Base-by-base conservation (phyloP, 2,329 filamentous ascomycete species). In the Colletotrichum tropicale region DNA sequence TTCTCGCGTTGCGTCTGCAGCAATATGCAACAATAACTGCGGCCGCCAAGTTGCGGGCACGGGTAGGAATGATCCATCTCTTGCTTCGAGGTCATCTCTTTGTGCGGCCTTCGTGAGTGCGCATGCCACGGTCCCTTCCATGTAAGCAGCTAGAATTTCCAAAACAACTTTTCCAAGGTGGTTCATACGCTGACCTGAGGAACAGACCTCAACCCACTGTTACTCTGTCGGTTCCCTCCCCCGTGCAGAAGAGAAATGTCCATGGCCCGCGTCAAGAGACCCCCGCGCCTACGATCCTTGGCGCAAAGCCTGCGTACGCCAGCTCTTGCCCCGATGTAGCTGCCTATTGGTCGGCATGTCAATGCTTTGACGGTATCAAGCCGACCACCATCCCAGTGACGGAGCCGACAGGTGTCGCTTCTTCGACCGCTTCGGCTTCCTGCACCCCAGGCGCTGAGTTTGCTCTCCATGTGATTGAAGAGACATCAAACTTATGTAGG, bases 271-370 rank as follows among this genome's bases (percentile, higher is more conserved):
- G 71, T 18, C 65, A 55, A 34, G 66, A 36, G 15, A 15, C 55
- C 34, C 30, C 58, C 8, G 10, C 61, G 16, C 52, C 67, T 3
- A 38, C 34, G 13, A 18, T 65, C 8, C 62, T 69, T 15, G 68
- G 68, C 30, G 65, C 34, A n/a, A 68, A 66, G 56, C 78, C 78
- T 5, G 72, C 70, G 6, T 79, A 77, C 21, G 78, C 78, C 68
- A 76, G 70, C 28, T 58, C 61, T 38, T 79, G 78, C 34, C n/a
- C 70, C 13, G 72, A 78, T 26, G 38, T 64, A 6, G 66, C 55
- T 10, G 66, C 65, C 12, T 79, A 78, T 70, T 78, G 77, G 76
- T 74, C 66, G 18, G 78, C 77, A 5, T 79, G 78, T 36, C 77
- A 78, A 69, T 79, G 78, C 68, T 79, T 78, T 66, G 36, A 48